A percentile compares a stretch with the other conserved stretches of the same genome.
Conservation (phyloP, 2,329 filamentous ascomycete genomes). For the Stromatinia cepivora region DNA sequence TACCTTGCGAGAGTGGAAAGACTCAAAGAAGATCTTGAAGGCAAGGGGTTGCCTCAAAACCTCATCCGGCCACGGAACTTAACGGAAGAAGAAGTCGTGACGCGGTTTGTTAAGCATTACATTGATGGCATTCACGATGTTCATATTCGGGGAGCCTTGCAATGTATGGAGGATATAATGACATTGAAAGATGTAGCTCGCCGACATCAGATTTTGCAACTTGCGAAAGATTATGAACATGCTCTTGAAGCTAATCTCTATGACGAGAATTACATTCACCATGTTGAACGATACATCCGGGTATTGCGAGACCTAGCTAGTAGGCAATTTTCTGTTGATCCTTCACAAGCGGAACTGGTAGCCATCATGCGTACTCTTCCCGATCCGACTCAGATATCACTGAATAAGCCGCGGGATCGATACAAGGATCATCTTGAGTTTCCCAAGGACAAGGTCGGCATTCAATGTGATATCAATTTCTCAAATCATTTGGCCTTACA, state of each 20-base stretch:
- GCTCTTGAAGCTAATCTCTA: constrained; percentile 54
- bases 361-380: constrained; percentile 38
- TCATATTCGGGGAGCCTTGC: constrained; percentile 48
- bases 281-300: constrained; percentile 52
- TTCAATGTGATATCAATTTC: constrained; percentile 92
- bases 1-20: constrained; percentile 52
- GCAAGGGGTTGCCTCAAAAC: constrained; percentile 24
- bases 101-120: constrained; percentile 48
- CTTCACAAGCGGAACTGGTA: constrained; percentile 26
- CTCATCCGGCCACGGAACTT: constrained; percentile 21
- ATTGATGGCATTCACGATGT: constrained; percentile 53
- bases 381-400: constrained; percentile 48
- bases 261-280: constrained; percentile 40
- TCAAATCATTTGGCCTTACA: constrained; percentile 79
- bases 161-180: constrained; percentile 27
- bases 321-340: constrained; percentile 39
- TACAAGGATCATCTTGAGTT: constrained; percentile 70
- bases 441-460: constrained; percentile 72
- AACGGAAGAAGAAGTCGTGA: constrained; percentile 29
- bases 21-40: constrained; percentile 44
- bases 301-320: constrained; percentile 46
- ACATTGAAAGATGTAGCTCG: constrained; percentile 44
- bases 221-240: constrained; percentile 56
- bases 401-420: constrained; percentile 52
- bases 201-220: constrained; percentile 55